Evolutionary conservation across 164 flowering plant species (phyloP), one percentile per base, ranked within the genome.

Genomic region (Akebia trifoliata): DNA sequence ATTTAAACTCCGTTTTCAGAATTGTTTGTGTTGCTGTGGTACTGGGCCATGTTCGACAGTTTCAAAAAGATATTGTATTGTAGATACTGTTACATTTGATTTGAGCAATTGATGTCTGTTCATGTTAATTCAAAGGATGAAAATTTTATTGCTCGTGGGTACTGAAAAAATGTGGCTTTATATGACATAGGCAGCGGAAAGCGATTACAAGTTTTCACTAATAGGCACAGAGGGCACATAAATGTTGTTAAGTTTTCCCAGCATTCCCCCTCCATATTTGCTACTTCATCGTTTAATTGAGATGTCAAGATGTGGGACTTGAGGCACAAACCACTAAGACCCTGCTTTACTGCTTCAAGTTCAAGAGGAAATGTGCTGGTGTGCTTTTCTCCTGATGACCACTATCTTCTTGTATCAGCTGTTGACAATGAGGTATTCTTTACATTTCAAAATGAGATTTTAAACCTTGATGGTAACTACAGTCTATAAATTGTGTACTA

Each of bases 371-470:
- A 87, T 71, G 94, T 91, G 34, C 87, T 87, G 95, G 95, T 79
- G 59, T 86, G 93, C 77, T 91, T 91, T 74, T 91, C 97, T 69
- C 95, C 90, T 15, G 95, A 91, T 59, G 97, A 91, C 66, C 80
- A 72, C 48, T 91, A 81, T 81, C 79, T 91, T 57, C 86, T 91
- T n/a, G 82, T 72, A 4, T 91, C 97, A 28, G 90, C 95, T 44
- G 85, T 91, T 50, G 97, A 91, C 74, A 91, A 91, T 63, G 94
- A 91, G 97, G 97, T 90, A 78, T 32, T n/a, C n/a, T n/a, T n/a
- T n/a, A n/a, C n/a, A n/a, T n/a, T n/a, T n/a, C n/a, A n/a, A n/a
- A n/a, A n/a, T n/a, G n/a, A n/a, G n/a, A n/a, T n/a, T n/a, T n/a
- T n/a, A n/a, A n/a, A n/a, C n/a, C n/a, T n/a, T n/a, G n/a, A n/a